Percentiles rank a stretch among this genome's conserved stretches.
Conservation (phyloP, 108 stramenopile species). For the Pseudonitzschia delicatissima region DNA sequence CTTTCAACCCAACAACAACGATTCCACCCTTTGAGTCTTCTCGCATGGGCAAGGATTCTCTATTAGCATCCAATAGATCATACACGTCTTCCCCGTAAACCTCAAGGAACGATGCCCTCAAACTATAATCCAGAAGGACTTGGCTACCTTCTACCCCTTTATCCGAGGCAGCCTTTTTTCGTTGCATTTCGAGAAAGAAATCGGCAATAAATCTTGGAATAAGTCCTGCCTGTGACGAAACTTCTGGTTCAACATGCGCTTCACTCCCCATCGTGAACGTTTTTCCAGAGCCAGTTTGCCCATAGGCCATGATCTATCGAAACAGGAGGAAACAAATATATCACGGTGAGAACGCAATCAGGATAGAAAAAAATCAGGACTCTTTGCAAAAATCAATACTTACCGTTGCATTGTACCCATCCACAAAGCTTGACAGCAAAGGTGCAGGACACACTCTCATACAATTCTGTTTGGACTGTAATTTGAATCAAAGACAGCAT, state of each 20-base stretch:
- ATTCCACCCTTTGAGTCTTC: slow-evolving; percentile 76
- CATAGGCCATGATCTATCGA: slow-evolving; percentile 88
- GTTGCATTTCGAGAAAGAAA: slow-evolving; percentile 59
- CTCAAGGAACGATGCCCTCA: slow-evolving; percentile 89
- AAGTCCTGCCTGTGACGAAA: slow-evolving; percentile 61
- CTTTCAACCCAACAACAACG: slow-evolving; percentile 59
- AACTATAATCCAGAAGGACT: slow-evolving; percentile 42
- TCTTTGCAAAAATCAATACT: not conserved
- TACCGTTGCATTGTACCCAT: slow-evolving; percentile 90
- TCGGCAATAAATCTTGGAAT: slow-evolving; percentile 90
- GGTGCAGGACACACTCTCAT: slow-evolving; percentile 57
- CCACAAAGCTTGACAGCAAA: slow-evolving; percentile 73
- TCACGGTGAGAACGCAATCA: slow-evolving; percentile 4
- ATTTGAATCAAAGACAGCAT: slow-evolving; percentile 65
- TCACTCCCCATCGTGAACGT: slow-evolving; percentile 90
- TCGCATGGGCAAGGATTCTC: slow-evolving; percentile 70
- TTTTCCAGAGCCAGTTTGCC: slow-evolving; percentile 88
- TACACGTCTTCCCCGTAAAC: slow-evolving; percentile 93
- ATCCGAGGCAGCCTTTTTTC: slow-evolving; percentile 41
- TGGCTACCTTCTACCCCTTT: slow-evolving; percentile 12
- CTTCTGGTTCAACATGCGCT: slow-evolving; percentile 48
- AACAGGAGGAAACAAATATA: not conserved
- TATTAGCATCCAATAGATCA: slow-evolving; percentile 73
- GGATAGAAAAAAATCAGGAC: not conserved
- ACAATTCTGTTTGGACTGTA: slow-evolving; percentile 60